phyloP scores from a whole-genome alignment of 352 stramenopile species.

The Globisporangium megalacanthum region DNA sequence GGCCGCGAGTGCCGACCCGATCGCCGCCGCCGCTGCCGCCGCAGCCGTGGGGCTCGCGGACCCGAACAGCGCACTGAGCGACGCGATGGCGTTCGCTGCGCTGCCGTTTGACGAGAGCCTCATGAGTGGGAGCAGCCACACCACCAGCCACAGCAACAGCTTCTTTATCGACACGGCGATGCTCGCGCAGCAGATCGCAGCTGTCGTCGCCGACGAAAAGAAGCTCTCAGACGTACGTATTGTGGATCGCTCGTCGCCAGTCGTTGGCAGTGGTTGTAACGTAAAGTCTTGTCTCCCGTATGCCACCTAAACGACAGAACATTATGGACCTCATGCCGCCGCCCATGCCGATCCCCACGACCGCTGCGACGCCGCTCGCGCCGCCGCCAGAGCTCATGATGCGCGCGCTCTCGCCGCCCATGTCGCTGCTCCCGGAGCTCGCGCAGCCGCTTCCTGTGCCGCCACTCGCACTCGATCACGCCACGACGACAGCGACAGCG shows the following conservation, averaged over 20 bases:
- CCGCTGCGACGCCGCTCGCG: slow-evolving; percentile 35
- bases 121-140: slow-evolving; percentile 15
- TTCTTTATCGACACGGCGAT: slow-evolving; percentile 64
- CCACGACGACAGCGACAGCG: slow-evolving; percentile 5
- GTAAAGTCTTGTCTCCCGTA: too few species aligned
- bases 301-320: too few species aligned
- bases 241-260: too few species aligned
- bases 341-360: slow-evolving; percentile 17
- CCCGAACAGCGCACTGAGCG: slow-evolving; percentile 9
- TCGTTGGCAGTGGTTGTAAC: too few species aligned
- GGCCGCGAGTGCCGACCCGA: slow-evolving; percentile 7
- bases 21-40: slow-evolving; percentile 10
- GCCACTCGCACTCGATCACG: slow-evolving; percentile 29
- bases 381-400: slow-evolving; percentile 63
- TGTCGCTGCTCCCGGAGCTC: slow-evolving; percentile 60
- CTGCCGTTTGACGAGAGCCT: slow-evolving; percentile 60
- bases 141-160: slow-evolving; percentile 12
- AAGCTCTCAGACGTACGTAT: slow-evolving; percentile 69
- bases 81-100: slow-evolving; percentile 17
- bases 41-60: slow-evolving; percentile 13
- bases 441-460: slow-evolving; percentile 24
- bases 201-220: slow-evolving; percentile 65
- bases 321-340: slow-evolving; percentile 77
- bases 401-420: slow-evolving; percentile 65
- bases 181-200: slow-evolving; percentile 55